Evolutionary conservation across 495 filamentous ascomycete species (phyloP).

Genomic region (Podospora pseudopauciseta): DNA sequence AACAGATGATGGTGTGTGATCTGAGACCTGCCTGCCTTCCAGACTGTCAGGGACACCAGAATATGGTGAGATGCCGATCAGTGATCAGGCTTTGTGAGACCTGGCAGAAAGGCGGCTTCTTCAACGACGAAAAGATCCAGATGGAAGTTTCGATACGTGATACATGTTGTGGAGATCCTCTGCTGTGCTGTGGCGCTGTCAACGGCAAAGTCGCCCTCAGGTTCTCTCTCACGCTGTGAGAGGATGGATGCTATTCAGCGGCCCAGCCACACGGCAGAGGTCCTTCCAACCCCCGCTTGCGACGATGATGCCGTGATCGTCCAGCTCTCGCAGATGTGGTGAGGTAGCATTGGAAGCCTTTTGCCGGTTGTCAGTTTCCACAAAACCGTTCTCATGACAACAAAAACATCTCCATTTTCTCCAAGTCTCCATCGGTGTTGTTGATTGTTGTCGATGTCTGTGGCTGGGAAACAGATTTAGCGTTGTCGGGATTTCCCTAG

Average conservation of each 20-base stretch:
- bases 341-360: not conserved
- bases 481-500: not conserved
- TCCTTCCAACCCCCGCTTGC: slow-evolving; percentile 1
- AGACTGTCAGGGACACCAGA: not conserved
- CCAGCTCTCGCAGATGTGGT: not conserved
- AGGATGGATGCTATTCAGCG: slow-evolving; percentile 1
- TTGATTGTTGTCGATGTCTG: not conserved
- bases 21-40: not conserved
- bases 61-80: not conserved
- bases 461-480: not conserved
- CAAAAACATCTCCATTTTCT: not conserved
- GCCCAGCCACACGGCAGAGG: slow-evolving; percentile 17
- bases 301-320: not conserved
- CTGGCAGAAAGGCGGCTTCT: not conserved
- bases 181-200: slow-evolving; percentile 7
- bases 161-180: not conserved
- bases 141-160: not conserved
- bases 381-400: not conserved
- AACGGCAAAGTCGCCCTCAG: not conserved
- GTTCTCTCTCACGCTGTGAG: not conserved
- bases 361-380: not conserved
- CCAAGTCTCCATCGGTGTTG: not conserved
- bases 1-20: not conserved
- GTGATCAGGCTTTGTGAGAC: not conserved
- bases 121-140: not conserved